These are phyloP conservation scores for Rauvolfia tetraphylla DNA, from an alignment of 257 asterid species.

Conservation along the genomic window DNA sequence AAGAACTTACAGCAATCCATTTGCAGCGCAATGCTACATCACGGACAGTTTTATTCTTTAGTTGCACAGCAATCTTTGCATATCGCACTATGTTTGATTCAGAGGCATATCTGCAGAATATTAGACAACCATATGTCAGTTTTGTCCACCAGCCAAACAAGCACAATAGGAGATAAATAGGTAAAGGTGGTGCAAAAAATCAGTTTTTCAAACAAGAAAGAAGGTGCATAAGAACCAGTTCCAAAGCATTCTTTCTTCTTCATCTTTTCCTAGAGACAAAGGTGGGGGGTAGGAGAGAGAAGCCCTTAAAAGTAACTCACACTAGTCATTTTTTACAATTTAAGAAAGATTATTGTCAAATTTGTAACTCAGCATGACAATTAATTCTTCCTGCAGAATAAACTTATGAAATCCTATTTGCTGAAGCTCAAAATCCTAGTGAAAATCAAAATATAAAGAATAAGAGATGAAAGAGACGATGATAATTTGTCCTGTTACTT, in stretches of 20 bases:
- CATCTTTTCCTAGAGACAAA: not conserved
- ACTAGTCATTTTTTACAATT: not conserved
- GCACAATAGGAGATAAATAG: not conserved
- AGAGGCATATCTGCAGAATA: conserved; percentile 61
- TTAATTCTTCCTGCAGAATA: not conserved
- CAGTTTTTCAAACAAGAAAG: not conserved
- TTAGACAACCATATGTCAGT: conserved; percentile 10
- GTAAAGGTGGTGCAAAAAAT: not conserved
- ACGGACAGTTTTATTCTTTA: conserved; percentile 78
- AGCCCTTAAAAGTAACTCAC: not conserved
- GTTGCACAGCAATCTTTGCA: conserved; percentile 79
- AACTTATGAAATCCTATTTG: not conserved
- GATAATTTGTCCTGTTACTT: not conserved
- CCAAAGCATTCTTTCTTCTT: conserved; percentile 5
- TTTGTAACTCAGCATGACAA: not conserved
- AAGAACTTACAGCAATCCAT: conserved; percentile 81
- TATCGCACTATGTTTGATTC: conserved; percentile 72
- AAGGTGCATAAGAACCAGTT: not conserved
- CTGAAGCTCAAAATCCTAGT: not conserved
- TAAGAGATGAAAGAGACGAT: not conserved
- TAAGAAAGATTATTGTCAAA: not conserved
- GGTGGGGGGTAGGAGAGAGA: not conserved
- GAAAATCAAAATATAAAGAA: too few relatives aligned
- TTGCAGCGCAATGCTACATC: conserved; percentile 95
- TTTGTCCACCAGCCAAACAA: not conserved